Conservation (phyloP, 495 filamentous ascomycete species). For the Podospora comata region DNA sequence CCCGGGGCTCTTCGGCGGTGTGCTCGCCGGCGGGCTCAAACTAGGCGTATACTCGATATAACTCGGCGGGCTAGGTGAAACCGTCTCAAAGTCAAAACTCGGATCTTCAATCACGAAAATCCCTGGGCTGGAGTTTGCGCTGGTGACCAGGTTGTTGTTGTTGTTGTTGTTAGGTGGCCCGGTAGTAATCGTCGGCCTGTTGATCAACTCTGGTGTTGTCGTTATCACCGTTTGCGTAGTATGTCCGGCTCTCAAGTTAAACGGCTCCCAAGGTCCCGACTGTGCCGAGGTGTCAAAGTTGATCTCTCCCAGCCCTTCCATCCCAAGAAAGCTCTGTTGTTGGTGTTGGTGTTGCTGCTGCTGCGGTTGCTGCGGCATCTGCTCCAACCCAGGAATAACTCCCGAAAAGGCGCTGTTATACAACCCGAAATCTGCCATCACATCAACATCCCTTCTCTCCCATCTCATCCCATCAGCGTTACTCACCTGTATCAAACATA, state of each 20-base stretch:
- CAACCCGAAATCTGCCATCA: constrained; percentile 15
- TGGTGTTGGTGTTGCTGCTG: not conserved
- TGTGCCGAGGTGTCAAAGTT: constrained; percentile 35
- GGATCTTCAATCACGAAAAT: not conserved
- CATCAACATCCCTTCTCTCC: constrained; percentile 7
- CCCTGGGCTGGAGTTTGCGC: not conserved
- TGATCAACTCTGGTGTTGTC: not conserved
- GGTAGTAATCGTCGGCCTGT: not conserved
- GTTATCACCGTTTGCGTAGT: not conserved
- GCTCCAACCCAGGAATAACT: constrained; percentile 17
- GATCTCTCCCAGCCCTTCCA: not conserved
- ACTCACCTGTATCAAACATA: constrained; percentile 21
- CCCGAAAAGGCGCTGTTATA: constrained; percentile 12
- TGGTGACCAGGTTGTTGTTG: not conserved
- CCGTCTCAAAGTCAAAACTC: not conserved
- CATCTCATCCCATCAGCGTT: not conserved
- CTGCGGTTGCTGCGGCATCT: not conserved
- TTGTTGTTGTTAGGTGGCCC: not conserved
- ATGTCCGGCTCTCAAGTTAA: constrained; percentile 29
- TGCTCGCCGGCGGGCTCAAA: not conserved
- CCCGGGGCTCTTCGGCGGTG: not conserved
- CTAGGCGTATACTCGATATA: not conserved
- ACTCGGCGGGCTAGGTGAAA: not conserved
- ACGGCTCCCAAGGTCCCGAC: constrained; percentile 39
- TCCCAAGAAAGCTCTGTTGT: not conserved